Evolutionary conservation across 306 rosid genomes (phyloP).

Genomic region (Quercus bicolor): DNA sequence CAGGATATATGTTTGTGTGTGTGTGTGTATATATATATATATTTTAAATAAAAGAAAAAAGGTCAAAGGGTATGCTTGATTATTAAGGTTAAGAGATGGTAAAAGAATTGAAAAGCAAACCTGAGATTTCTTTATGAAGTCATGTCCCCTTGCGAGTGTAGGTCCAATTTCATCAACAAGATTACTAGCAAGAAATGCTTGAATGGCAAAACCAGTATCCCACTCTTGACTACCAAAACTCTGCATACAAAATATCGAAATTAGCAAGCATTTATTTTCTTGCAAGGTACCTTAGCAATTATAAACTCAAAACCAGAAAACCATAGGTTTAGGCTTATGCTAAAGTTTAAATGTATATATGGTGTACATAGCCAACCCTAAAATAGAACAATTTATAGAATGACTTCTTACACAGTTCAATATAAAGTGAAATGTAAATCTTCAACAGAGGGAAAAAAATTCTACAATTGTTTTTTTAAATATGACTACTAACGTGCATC

Average conservation of each 20-base stretch:
- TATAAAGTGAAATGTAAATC: too few relatives aligned
- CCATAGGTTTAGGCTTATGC: background rate
- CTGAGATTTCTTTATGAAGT: slow-evolving; percentile 65
- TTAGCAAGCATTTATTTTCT: background rate
- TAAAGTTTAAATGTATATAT: too few relatives aligned
- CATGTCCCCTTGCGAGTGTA: slow-evolving; percentile 47
- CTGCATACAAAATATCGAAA: slow-evolving; percentile 12
- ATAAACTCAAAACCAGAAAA: background rate
- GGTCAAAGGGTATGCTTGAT: background rate
- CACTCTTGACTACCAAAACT: slow-evolving; percentile 70
- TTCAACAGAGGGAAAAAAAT: too few relatives aligned
- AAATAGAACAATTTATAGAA: too few relatives aligned
- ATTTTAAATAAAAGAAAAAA: background rate
- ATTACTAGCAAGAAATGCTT: slow-evolving; percentile 58
- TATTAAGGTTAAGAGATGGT: background rate
- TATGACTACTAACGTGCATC: too few relatives aligned
- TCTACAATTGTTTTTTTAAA: too few relatives aligned
- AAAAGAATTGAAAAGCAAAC: slow-evolving; percentile 11
- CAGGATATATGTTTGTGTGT: too few relatives aligned
- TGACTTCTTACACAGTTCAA: too few relatives aligned
- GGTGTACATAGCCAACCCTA: too few relatives aligned
- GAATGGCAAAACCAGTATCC: slow-evolving; percentile 63
- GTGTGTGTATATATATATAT: background rate
- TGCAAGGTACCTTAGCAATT: background rate
- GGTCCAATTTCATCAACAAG: slow-evolving; percentile 46